Percentiles rank a stretch among this genome's conserved stretches.
phyloP scores from a whole-genome alignment of 1,139 yeast species.

The Candida glucosophila region DNA sequence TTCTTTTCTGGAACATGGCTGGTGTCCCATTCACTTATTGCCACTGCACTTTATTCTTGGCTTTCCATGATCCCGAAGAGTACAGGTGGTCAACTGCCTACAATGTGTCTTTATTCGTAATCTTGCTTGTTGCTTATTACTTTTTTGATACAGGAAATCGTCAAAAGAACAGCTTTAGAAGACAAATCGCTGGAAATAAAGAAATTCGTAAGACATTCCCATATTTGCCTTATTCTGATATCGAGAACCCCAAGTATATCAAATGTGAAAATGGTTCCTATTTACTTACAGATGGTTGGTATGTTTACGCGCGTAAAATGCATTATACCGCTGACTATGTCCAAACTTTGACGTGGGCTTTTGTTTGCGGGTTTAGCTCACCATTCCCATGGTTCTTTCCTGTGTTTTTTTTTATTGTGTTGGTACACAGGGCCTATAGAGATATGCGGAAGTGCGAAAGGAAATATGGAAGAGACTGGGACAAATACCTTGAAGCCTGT shows the following conservation, averaged over 20 bases:
- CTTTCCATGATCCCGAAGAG: conserved; percentile 74
- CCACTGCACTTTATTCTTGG: conserved; percentile 79
- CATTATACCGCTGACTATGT: conserved; percentile 93
- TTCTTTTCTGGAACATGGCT: conserved; percentile 96
- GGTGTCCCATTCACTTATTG: conserved; percentile 98
- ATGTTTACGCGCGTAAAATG: conserved; percentile 80
- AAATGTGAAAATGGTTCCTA: conserved; percentile 77
- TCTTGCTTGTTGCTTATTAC: conserved; percentile 67
- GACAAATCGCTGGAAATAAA: conserved; percentile 73
- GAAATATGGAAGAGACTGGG: conserved; percentile 95
- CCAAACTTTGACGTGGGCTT: conserved; percentile 87
- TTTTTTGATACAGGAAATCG: conserved; percentile 93
- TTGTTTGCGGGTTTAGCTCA: conserved; percentile 78
- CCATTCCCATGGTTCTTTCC: conserved; percentile 98
- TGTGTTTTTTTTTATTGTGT: conserved; percentile 73
- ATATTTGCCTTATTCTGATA: conserved; percentile 73
- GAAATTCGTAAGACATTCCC: conserved; percentile 83
- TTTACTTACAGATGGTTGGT: conserved; percentile 91
- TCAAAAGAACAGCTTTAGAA: conserved; percentile 91
- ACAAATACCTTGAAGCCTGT: conserved; percentile 72
- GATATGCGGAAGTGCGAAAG: conserved; percentile 75
- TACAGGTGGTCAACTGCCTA: conserved; percentile 63
- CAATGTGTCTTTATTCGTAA: conserved; percentile 45
- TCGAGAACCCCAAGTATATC: conserved; percentile 78
- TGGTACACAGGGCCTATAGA: conserved; percentile 81